Conservation (phyloP, 164 flowering plant genomes). For the Sextonia rubra region DNA sequence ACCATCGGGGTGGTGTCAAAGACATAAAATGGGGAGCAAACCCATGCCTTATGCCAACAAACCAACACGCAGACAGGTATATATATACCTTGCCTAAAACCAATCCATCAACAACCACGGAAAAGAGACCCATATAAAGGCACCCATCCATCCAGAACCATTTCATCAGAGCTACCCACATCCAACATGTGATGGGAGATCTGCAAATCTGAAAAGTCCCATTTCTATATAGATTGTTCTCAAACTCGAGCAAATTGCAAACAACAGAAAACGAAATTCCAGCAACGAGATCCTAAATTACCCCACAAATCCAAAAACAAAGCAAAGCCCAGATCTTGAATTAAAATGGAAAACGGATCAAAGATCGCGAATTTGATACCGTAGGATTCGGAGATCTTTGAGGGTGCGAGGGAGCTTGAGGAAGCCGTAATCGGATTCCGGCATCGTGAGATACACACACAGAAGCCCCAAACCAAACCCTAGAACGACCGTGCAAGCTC, state of each 20-base stretch:
- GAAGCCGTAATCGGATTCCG: conserved; percentile 89
- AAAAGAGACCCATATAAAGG: too few species aligned
- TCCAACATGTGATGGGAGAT: too few species aligned
- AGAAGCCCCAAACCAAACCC: conserved; percentile 56
- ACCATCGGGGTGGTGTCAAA: too few species aligned
- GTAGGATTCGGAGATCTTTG: conserved; percentile 77
- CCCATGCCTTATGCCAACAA: too few species aligned
- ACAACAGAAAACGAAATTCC: neutral
- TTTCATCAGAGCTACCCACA: too few species aligned
- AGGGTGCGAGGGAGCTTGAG: conserved; percentile 80
- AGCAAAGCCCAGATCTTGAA: neutral
- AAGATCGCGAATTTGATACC: conserved; percentile 29
- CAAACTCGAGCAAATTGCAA: neutral
- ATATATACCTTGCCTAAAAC: too few species aligned
- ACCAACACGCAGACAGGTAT: too few species aligned
- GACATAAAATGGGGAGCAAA: too few species aligned
- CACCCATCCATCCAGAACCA: too few species aligned
- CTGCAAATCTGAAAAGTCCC: too few species aligned
- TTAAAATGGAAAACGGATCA: neutral
- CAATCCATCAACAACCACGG: too few species aligned
- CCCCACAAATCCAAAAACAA: neutral
- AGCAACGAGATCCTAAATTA: neutral
- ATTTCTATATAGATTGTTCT: neutral
- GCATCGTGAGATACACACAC: conserved; percentile 79
- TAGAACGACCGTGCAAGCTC: conserved; percentile 54